Base-by-base conservation (phyloP, 805 yeast species). In the Ogataea degrootiae region DNA sequence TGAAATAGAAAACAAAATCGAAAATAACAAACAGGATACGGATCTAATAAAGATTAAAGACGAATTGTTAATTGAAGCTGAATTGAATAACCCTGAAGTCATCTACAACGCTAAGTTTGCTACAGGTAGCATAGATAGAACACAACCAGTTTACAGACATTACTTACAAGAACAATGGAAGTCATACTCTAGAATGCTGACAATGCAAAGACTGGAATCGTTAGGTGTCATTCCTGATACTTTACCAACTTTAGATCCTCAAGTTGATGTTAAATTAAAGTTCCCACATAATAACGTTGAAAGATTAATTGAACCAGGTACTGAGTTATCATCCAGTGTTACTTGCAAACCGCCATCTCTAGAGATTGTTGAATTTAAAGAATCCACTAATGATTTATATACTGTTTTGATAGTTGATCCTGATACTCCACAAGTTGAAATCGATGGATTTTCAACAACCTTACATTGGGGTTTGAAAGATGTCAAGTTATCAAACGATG, bases 191-290 rank as follows among this genome's bases (percentile, higher is more conserved):
- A 79, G 80, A 66, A 85, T 89, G 87, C 62, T 88, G 44, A 72
- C 84, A 45, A 88, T 94, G 94, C 97, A 94, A 71, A 82, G 98
- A 71, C 68, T 94, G 45, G 99, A 94, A 69, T 82, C 85, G 47
- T 70, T 89, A 56, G 77, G 77, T 39, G 88, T 88, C 39, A 87
- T 94, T 49, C 99, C 99, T 15, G 99, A 94, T 63, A 91, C 98
- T 3, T 63, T 94, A 65, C 94, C 97, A 26, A 90, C 97, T 2
- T 67, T 94, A 48, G 83, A 77, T 9, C 98, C 98, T 17, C 70
- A 75, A 52, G 92, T 80, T 16, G 89, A 86, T 44, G 87, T 92
- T 6, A 73, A 78, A 40, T 60, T 94, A 40, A 82, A 81, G 67
- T 91, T 91, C 62, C 83, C 90, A 5, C 87, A 83, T 60, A 81